These are phyloP conservation scores for Cystobasidiaceae sp. DNA, from an alignment of 1,284 basidiomycete genomes.

Conservation along the genomic window DNA sequence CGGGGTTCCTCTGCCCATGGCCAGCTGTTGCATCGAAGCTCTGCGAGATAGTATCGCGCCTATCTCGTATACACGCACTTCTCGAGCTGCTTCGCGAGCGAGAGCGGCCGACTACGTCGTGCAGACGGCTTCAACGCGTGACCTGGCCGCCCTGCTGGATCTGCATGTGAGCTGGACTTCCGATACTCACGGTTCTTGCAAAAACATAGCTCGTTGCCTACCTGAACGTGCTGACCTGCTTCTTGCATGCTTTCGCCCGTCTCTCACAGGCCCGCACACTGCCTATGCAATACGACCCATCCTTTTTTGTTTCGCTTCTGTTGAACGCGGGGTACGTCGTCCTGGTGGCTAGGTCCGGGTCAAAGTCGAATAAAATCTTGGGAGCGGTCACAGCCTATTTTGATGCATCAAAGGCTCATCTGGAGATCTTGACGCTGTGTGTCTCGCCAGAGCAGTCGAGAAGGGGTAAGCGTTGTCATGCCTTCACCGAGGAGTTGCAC, in stretches of 20 bases:
- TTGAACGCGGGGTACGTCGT: conserved; percentile 4
- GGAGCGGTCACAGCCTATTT: conserved; percentile 2
- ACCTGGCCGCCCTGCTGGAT: background rate
- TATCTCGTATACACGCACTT: background rate
- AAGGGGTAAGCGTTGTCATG: conserved; percentile 4
- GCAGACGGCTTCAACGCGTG: background rate
- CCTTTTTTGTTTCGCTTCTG: conserved; percentile 22
- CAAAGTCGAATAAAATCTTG: background rate
- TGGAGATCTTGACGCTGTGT: conserved; percentile 18
- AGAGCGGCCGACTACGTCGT: background rate
- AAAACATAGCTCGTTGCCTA: no score
- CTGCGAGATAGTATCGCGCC: conserved; percentile 14
- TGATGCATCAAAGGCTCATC: background rate
- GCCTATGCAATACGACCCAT: background rate
- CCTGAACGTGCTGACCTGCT: background rate
- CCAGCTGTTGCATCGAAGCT: conserved; percentile 18
- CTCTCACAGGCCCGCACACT: background rate
- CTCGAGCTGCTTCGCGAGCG: background rate
- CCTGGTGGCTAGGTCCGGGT: background rate
- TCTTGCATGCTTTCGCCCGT: background rate
- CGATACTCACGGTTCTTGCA: no score
- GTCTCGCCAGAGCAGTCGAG: background rate
- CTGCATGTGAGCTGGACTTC: conserved; percentile 4
- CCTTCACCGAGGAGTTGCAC: no score
- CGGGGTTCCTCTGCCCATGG: background rate